These are phyloP conservation scores for Phytophthora citrophthora DNA, from an alignment of 352 stramenopile genomes.

Conservation along the genomic window DNA sequence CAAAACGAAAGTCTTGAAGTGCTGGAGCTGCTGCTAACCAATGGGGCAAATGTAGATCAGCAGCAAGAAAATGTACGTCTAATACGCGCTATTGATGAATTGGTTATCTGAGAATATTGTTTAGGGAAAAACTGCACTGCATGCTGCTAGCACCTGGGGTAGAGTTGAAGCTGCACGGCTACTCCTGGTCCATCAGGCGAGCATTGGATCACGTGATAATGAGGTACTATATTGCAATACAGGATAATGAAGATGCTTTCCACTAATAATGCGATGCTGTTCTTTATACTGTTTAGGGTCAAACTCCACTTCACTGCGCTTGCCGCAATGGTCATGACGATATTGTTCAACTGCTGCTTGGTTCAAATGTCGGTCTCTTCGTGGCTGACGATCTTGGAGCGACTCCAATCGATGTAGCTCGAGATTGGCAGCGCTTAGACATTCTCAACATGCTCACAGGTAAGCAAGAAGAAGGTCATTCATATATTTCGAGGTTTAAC, in stretches of 20 bases:
- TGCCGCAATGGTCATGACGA: slow-evolving; percentile 61
- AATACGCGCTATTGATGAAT: background rate
- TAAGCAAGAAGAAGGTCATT: slow-evolving; percentile 14
- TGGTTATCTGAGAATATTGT: too few relatives aligned
- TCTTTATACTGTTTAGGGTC: slow-evolving; percentile 35
- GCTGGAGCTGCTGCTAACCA: slow-evolving; percentile 54
- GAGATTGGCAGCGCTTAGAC: slow-evolving; percentile 61
- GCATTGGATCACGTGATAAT: slow-evolving; percentile 38
- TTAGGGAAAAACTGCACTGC: slow-evolving; percentile 60
- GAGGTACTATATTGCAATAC: slow-evolving; percentile 29
- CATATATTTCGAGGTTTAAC: background rate
- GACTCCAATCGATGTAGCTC: slow-evolving; percentile 59
- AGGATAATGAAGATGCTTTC: too few relatives aligned
- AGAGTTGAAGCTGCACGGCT: slow-evolving; percentile 45
- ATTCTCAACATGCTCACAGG: slow-evolving; percentile 56
- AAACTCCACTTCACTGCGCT: slow-evolving; percentile 59
- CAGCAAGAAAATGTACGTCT: slow-evolving; percentile 46
- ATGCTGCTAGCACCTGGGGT: slow-evolving; percentile 66
- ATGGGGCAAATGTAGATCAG: slow-evolving; percentile 46
- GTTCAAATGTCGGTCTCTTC: slow-evolving; percentile 41
- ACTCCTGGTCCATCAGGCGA: slow-evolving; percentile 44
- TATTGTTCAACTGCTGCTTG: slow-evolving; percentile 50
- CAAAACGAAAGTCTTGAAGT: slow-evolving; percentile 70
- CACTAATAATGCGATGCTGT: background rate
- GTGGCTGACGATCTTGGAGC: slow-evolving; percentile 55